phyloP scores from a whole-genome alignment of 495 filamentous ascomycete species.

The Hypoxylon cercidicola region DNA sequence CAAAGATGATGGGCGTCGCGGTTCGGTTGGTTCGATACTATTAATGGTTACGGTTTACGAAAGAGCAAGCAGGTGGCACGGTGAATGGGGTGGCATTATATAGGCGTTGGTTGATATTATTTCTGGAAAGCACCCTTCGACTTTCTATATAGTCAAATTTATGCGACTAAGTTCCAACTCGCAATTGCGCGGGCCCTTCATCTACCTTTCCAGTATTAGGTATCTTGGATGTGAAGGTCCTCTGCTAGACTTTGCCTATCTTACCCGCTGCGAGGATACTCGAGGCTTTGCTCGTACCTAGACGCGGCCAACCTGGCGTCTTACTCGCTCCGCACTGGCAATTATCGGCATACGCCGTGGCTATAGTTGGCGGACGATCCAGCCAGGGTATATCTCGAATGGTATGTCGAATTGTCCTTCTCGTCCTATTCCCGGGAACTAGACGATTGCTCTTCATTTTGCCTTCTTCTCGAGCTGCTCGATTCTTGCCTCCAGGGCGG shows the following conservation, averaged over 20 bases:
- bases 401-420: not conserved
- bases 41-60: conserved; percentile 18
- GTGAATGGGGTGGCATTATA: conserved; percentile 27
- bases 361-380: not conserved
- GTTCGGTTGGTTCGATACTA: conserved; percentile 13
- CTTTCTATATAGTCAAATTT: conserved; percentile 9
- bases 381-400: not conserved
- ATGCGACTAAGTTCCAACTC: conserved; percentile 3
- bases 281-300: not conserved
- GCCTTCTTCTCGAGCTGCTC: conserved; percentile 45
- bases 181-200: conserved; percentile 4
- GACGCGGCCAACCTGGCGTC: not conserved
- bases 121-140: conserved; percentile 9
- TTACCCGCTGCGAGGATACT: conserved; percentile 10
- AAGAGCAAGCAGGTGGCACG: conserved; percentile 10
- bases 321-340: not conserved
- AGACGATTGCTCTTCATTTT: not conserved
- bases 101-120: conserved; percentile 30
- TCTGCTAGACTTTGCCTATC: not conserved
- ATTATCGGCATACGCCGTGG: not conserved
- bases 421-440: not conserved
- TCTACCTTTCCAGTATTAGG: conserved; percentile 14
- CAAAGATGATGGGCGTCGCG: conserved; percentile 16
- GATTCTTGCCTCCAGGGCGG: conserved; percentile 47
- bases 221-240: not conserved